Conservation (phyloP, 148 eudicot species). For the Beta vulgaris region DNA sequence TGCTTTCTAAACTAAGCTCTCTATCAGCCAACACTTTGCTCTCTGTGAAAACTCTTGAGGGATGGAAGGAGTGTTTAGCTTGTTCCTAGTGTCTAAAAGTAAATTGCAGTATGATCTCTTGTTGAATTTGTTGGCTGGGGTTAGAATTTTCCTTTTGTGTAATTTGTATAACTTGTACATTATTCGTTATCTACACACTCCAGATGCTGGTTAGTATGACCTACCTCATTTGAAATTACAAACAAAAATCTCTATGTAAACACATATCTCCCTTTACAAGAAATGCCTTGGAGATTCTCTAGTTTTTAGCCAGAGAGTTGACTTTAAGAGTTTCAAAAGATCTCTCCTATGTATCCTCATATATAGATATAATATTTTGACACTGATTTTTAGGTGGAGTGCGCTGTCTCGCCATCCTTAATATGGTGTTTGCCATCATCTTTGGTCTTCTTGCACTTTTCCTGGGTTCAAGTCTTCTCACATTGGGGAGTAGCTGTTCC, state of each 20-base stretch:
- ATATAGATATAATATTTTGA: not conserved
- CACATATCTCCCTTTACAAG: not conserved
- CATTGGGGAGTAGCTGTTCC: conserved; percentile 80
- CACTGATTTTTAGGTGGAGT: conserved; percentile 67
- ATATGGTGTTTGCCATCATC: conserved; percentile 51
- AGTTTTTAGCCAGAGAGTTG: not conserved
- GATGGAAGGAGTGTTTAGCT: too few species aligned
- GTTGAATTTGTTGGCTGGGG: not conserved
- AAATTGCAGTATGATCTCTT: not conserved
- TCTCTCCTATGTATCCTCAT: not conserved
- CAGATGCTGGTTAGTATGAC: not conserved
- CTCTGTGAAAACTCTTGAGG: too few species aligned
- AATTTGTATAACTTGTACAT: not conserved
- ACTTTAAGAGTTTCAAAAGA: not conserved
- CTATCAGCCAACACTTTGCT: too few species aligned
- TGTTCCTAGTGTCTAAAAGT: too few species aligned
- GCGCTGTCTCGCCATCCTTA: conserved; percentile 82
- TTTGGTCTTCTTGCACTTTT: conserved; percentile 80
- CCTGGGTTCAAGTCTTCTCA: conserved; percentile 81
- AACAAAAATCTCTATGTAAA: not conserved
- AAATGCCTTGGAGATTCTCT: not conserved
- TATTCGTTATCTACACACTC: not conserved
- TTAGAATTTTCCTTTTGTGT: not conserved
- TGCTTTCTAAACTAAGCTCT: not conserved
- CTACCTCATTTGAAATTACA: not conserved